Base-by-base conservation (phyloP, 805 yeast genomes). In the Danielia reshetovae region DNA sequence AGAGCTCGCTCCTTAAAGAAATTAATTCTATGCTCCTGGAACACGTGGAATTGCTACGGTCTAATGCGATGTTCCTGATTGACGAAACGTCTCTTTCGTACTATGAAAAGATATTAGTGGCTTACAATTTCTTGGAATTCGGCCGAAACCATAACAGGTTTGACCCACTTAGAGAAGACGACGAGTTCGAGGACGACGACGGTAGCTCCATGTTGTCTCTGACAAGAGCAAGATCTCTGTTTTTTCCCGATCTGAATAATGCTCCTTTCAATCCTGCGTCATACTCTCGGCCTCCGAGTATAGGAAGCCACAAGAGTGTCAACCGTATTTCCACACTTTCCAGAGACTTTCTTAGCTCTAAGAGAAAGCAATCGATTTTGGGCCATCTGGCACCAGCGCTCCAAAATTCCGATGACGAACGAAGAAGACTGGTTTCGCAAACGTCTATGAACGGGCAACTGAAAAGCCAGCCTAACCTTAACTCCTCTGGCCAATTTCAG, bases 41-140 rank as follows among this genome's bases (percentile, higher is more conserved):
- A 12, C 24, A 32, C 16, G 29, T 43, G 5, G 38, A 31, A 5
- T 35, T 27, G 2, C 30, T 43, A 9, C 29, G 19, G 8, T 55
- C 45, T 7, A 38, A 34, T 7, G 58, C 57, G 26, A 17, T 48
- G 16, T 27, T 42, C 32, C 21, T 28, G 14, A 35, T 51, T 7
- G 65, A 64, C 27, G 65, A 58, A 19, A 45, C 46, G 5, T 39
- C 54, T 2, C 39, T 66, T 18, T 24, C 38, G 7, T 57, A 60
- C 40, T 59, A 59, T 30, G 60, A 60, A 26, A 57, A 55, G 36
- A 36, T 61, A 7, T 51, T 62, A n/a, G 23, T 22, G 4, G 70
- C 68, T 5, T 61, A 56, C 34, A 57, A 55, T 29, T 53, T 64
- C 18, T 56, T 55, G 12, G 36, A 29, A 5, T 34, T 43, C 15